Evolutionary conservation across 768 basidiomycete species (phyloP), one percentile per base, ranked within the genome.

Genomic region (Auricularia cornea): DNA sequence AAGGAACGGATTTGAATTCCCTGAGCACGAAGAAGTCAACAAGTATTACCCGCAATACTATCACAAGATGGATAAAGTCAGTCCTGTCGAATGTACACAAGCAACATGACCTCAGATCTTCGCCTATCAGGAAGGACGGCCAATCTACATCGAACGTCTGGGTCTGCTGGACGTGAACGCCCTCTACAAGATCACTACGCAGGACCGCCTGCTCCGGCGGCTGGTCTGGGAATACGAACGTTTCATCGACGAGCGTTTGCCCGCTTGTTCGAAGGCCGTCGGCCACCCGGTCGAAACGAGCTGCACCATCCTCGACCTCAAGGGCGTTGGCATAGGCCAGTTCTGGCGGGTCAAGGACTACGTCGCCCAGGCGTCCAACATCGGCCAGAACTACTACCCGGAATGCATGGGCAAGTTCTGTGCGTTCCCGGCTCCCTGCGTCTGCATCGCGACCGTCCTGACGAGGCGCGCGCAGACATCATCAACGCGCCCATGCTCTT

Each of bases 401-500:
- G 92, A 96, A 74, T 85, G 82, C 67, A 93, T 98, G 96, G 96
- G 96, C 79, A 92, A 91, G 73, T 98, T 99, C 80, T 99, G 44
- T 48, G 44, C 44, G 44, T 48, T 20, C 20, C 20, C 23, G 6
- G 16, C 59, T 18, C 6, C 20, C 20, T 48, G 20, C 20, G 6
- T 48, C 20, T 48, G 20, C 44, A 18, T 5, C 20, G 44, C 23
- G 16, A 1, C 12, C 44, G 44, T 48, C 29, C 44, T 23, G 20
- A 18, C 23, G 18, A 12, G 1, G 23, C 44, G 44, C 44, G 11
- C 44, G 18, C 23, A 48, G 44, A 92, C 81, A 94, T 98, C 82
- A 90, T 97, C 83, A 98, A 98, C 71, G 91, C 93, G 0, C 96
- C 96, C 0, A 98, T 89, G 87, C 82, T 86, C 60, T 99, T 99